A percentile compares a stretch with the other conserved stretches of the same genome.
phyloP scores from a whole-genome alignment of 2,329 filamentous ascomycete species.

The Zymoseptoria passerinii region DNA sequence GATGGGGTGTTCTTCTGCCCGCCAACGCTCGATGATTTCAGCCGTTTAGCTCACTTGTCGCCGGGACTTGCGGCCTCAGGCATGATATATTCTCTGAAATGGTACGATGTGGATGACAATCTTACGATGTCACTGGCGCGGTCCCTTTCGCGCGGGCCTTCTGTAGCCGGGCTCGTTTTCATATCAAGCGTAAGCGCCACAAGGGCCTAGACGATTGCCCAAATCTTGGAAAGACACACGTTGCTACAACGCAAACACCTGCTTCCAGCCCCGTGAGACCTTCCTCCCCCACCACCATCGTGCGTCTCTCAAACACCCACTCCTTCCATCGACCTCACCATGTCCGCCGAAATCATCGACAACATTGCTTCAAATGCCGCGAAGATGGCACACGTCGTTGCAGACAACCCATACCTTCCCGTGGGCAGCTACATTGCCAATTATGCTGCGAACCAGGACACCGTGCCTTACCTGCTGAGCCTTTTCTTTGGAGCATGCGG shows the following conservation, averaged over 20 bases:
- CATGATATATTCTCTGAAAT: no score
- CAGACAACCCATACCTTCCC: conserved; percentile 60
- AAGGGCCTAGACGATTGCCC: background rate
- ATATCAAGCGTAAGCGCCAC: no score
- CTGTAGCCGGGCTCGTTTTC: no score
- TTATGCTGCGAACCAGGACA: conserved; percentile 59
- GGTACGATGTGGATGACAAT: no score
- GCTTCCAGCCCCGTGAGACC: background rate
- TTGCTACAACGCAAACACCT: background rate
- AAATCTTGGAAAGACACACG: background rate
- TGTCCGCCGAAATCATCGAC: background rate
- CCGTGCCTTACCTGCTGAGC: conserved; percentile 50
- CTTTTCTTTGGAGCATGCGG: conserved; percentile 52
- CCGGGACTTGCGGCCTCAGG: background rate
- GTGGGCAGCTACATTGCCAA: conserved; percentile 51
- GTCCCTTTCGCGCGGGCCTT: no score
- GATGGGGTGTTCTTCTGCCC: no score
- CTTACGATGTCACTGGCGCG: no score
- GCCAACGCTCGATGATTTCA: no score
- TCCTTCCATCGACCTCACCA: background rate
- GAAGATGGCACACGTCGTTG: background rate
- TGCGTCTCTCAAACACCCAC: background rate
- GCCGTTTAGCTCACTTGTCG: background rate
- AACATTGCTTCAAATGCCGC: background rate
- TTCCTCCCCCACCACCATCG: background rate